phyloP scores from a whole-genome alignment of 2,329 filamentous ascomycete species.

The Ceratocystiopsis sp. region DNA sequence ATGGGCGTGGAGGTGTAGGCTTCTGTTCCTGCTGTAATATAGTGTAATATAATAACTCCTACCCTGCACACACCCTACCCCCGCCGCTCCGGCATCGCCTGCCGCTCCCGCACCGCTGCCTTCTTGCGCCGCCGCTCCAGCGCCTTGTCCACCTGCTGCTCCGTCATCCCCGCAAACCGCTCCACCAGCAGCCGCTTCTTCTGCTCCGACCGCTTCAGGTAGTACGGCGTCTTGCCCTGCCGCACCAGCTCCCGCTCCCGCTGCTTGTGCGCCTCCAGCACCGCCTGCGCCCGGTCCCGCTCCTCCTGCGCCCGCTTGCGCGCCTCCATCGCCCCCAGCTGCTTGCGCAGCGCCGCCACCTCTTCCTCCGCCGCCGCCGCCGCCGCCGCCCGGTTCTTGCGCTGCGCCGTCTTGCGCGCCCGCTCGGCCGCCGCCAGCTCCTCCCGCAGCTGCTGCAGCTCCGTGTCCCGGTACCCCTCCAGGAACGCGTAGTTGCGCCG shows the following conservation, averaged over 20 bases:
- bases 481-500: slow-evolving; percentile 74
- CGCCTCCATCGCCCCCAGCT: slow-evolving; percentile 63
- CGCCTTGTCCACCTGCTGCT: slow-evolving; percentile 64
- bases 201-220: slow-evolving; percentile 79
- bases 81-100: slow-evolving; percentile 40
- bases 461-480: slow-evolving; percentile 67
- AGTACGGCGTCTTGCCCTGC: slow-evolving; percentile 85
- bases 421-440: slow-evolving; percentile 47
- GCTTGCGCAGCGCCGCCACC: slow-evolving; percentile 54
- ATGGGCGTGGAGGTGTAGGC: slow-evolving; percentile 10
- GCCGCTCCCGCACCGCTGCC: slow-evolving; percentile 70
- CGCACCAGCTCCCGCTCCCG: slow-evolving; percentile 72
- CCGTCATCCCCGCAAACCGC: slow-evolving; percentile 68
- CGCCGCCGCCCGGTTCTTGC: slow-evolving; percentile 1
- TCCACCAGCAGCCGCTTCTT: slow-evolving; percentile 72
- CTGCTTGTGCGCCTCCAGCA: slow-evolving; percentile 60
- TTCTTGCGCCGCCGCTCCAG: slow-evolving; percentile 87
- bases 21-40: background rate
- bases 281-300: slow-evolving; percentile 50
- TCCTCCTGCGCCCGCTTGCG: slow-evolving; percentile 52
- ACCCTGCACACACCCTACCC: slow-evolving; percentile 15
- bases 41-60: background rate
- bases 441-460: slow-evolving; percentile 57
- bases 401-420: slow-evolving; percentile 5
- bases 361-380: slow-evolving; percentile 15